Percentiles rank a stretch among this genome's conserved stretches.
Evolutionary conservation across 306 rosid genomes (phyloP).

Genomic region (Rubus parviflorus): DNA sequence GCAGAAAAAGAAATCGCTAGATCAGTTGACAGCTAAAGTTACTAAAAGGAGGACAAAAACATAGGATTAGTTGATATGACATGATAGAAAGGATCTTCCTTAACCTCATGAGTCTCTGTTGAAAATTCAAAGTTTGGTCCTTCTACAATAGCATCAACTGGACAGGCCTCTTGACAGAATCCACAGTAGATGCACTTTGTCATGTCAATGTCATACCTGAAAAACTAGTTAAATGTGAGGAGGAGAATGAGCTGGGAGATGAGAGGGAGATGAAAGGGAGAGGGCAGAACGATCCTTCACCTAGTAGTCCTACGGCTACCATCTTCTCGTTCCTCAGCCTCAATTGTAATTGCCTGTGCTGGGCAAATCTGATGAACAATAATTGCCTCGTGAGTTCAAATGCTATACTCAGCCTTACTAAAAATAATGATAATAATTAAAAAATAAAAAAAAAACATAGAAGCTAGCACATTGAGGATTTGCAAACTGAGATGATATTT

Average conservation of each 20-base stretch:
- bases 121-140: conserved; percentile 97
- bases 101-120: conserved; percentile 98
- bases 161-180: conserved; percentile 99
- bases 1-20: background rate
- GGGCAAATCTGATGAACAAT: conserved; percentile 70
- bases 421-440: too few species aligned
- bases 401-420: background rate
- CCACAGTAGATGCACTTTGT: conserved; percentile 99
- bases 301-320: conserved; percentile 99
- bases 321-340: conserved; percentile 98
- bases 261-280: background rate
- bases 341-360: conserved; percentile 98
- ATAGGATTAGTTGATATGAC: conserved; percentile 4
- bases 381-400: conserved; percentile 12
- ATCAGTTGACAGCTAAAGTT: background rate
- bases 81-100: conserved; percentile 15
- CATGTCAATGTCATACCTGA: conserved; percentile 99
- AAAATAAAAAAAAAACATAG: too few species aligned
- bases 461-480: background rate
- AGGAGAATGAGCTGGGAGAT: conserved; percentile 1
- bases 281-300: conserved; percentile 37
- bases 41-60: background rate
- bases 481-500: background rate
- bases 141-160: conserved; percentile 99
- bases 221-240: conserved; percentile 29